These are phyloP conservation scores for Auricularia heimuer DNA, from an alignment of 768 basidiomycete genomes.

Conservation along the genomic window DNA sequence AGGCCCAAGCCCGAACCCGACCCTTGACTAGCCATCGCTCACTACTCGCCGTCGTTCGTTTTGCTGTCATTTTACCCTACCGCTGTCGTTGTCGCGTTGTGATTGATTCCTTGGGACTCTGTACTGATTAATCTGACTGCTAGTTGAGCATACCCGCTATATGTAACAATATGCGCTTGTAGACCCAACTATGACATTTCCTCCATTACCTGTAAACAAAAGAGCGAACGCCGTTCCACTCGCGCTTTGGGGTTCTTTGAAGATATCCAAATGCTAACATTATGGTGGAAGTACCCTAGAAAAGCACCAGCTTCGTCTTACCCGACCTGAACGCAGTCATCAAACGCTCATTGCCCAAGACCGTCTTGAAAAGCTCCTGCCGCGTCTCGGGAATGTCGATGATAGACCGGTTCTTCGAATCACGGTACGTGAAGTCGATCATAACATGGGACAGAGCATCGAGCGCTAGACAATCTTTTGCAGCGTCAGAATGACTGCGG, in stretches of 20 bases:
- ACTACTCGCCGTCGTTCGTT: no score
- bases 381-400: conserved; percentile 79
- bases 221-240: no score
- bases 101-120: no score
- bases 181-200: no score
- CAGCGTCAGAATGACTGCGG: conserved; percentile 1
- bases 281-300: conserved; percentile 29
- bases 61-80: no score
- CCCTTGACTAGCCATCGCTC: neutral
- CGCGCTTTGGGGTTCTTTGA: no score
- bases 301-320: conserved; percentile 71
- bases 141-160: no score
- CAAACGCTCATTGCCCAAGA: conserved; percentile 55
- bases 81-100: no score
- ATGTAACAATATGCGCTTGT: no score
- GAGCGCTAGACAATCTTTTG: conserved; percentile 55
- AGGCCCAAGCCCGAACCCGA: neutral
- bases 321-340: conserved; percentile 57
- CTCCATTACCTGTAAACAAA: no score
- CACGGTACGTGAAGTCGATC: conserved; percentile 63
- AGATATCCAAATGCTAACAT: no score
- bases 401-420: conserved; percentile 65
- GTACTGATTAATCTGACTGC: no score
- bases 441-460: conserved; percentile 78
- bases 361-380: conserved; percentile 67